Evolutionary conservation across 345 rosid species (phyloP), one percentile per base, ranked within the genome.

Genomic region (Kandelia obovata): DNA sequence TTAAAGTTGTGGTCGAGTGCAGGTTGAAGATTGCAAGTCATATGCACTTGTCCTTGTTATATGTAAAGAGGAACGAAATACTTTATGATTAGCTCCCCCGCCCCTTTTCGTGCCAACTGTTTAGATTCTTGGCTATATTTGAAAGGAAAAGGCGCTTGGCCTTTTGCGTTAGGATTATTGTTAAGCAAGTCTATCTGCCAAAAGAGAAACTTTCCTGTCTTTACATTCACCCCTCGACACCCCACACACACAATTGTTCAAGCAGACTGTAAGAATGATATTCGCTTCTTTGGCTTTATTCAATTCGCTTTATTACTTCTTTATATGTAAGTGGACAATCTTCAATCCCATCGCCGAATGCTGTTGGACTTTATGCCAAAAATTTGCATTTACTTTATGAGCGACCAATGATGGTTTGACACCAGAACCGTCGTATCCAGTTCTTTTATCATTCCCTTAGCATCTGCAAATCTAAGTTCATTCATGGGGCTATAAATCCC

Each of bases 61-160:
- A 26, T 21, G 26, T 23, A 34, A 6, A 32, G 19, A 62, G 32
- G 39, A 39, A 23, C 37, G 51, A 34, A 1, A 43, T 59, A 17
- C 62, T 72, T 74, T 49, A 49, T 8, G 66, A 64, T 37, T 30
- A 72, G 39, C 72, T 79, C 77, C 71, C 58, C n/a, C 28, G 10
- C 34, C 27, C 0, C 20, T 66, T 73, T 73, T 43, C 53, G 39
- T 55, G 67, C 61, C 39, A 17, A n/a, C 46, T 67, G 72, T 75
- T 69, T 62, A 35, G 68, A 53, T 67, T 65, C 31, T 64, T 61
- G 59, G 26, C 63, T 20, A 7, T 43, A 49, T 31, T 23, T 27
- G 82, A 68, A 73, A 73, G 13, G 53, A 75, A 70, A 67, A 77
- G 68, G 66, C 34, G 49, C 25, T 49, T 51, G 75, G 57, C 66